These are phyloP conservation scores for Aspergillus versicolor DNA, from an alignment of 2,329 filamentous ascomycete genomes.

Conservation along the genomic window DNA sequence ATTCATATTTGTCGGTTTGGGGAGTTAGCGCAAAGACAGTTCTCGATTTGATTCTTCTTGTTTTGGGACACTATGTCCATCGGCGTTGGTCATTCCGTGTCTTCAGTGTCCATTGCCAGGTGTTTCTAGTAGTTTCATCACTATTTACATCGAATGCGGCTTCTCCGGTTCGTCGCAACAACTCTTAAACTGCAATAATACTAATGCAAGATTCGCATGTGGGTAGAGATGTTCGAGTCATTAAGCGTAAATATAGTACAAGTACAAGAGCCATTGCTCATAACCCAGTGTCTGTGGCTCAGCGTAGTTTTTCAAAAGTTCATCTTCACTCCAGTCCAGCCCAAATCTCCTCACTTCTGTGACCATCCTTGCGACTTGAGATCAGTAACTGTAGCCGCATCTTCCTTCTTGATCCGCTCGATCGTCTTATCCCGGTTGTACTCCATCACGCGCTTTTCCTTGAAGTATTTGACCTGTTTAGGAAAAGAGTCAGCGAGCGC, in stretches of 20 bases:
- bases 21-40: constrained; percentile 1
- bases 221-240: constrained; percentile 8
- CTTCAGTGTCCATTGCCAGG: neutral
- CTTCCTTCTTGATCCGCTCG: constrained; percentile 71
- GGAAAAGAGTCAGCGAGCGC: constrained; percentile 14
- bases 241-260: constrained; percentile 22
- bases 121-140: neutral
- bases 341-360: constrained; percentile 18
- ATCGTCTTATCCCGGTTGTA: constrained; percentile 79
- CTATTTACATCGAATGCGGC: neutral
- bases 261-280: constrained; percentile 2
- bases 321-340: neutral
- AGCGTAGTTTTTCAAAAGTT: neutral
- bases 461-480: constrained; percentile 95
- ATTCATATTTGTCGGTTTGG: neutral
- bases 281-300: neutral
- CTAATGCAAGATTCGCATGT: neutral
- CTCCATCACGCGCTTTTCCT: constrained; percentile 92
- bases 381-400: constrained; percentile 61
- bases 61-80: neutral
- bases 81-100: neutral
- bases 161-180: neutral
- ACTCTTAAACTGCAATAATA: neutral
- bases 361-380: constrained; percentile 44
- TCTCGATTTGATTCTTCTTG: neutral